Percentiles rank a stretch among this genome's conserved stretches.
Conservation (phyloP, 306 rosid genomes). For the Clitoria ternatea region DNA sequence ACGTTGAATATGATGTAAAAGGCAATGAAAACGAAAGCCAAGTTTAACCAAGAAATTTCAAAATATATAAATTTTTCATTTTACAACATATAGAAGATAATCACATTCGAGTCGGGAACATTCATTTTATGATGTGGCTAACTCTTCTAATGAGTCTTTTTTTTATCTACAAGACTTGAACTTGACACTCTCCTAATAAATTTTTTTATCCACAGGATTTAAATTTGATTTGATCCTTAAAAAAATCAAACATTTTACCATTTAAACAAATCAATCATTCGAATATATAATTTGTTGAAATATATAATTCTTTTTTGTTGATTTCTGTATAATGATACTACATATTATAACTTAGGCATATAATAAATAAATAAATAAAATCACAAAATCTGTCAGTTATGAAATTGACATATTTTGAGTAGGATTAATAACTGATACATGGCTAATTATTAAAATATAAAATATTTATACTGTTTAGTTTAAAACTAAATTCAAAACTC, state of each 20-base stretch:
- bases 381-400: not conserved
- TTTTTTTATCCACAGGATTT: too few species aligned
- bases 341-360: not conserved
- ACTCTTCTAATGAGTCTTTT: too few species aligned
- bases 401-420: not conserved
- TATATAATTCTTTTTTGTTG: not conserved
- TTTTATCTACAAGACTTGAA: too few species aligned
- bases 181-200: too few species aligned
- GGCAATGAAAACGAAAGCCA: not conserved
- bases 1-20: not conserved
- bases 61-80: too few species aligned
- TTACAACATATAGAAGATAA: too few species aligned
- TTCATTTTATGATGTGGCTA: too few species aligned
- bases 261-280: too few species aligned
- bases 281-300: too few species aligned
- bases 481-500: not conserved
- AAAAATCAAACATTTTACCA: too few species aligned
- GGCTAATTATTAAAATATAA: not conserved
- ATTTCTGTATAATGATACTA: not conserved
- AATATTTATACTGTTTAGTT: not conserved
- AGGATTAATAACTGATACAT: not conserved
- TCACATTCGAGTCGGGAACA: too few species aligned
- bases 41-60: slow-evolving; percentile 3
- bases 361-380: not conserved
- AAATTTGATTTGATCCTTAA: too few species aligned